A percentile compares a stretch with the other conserved stretches of the same genome.
phyloP scores from a whole-genome alignment of 306 rosid species.

The Prunus mira region DNA sequence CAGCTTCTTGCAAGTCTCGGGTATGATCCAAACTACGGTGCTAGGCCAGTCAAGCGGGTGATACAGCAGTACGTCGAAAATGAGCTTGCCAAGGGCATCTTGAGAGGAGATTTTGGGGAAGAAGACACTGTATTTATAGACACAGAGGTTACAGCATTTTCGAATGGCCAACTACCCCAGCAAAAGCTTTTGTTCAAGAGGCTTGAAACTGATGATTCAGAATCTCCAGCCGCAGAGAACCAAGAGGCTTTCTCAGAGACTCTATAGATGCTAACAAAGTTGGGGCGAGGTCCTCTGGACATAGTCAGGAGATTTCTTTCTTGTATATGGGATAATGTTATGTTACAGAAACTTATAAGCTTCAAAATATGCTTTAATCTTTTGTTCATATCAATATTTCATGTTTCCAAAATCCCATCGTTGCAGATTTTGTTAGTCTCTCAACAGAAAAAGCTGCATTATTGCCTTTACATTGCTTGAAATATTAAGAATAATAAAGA shows the following conservation, averaged over 20 bases:
- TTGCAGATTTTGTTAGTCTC: background rate
- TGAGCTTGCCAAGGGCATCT: conserved; percentile 87
- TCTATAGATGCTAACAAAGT: conserved; percentile 21
- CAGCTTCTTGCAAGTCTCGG: conserved; percentile 90
- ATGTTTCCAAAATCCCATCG: background rate
- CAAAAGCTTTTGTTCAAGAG: conserved; percentile 64
- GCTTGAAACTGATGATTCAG: conserved; percentile 41
- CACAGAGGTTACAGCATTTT: conserved; percentile 76
- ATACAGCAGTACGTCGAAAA: conserved; percentile 90
- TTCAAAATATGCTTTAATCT: background rate
- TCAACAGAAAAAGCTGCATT: no score
- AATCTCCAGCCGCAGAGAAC: conserved; percentile 32
- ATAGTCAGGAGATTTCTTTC: background rate
- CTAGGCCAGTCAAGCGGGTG: conserved; percentile 97
- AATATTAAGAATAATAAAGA: no score
- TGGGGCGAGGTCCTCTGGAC: background rate
- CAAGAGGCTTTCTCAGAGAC: conserved; percentile 46
- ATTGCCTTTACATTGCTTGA: no score
- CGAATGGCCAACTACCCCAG: conserved; percentile 83
- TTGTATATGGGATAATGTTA: background rate
- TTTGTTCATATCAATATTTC: background rate
- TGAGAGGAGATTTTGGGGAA: conserved; percentile 92
- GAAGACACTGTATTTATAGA: conserved; percentile 68
- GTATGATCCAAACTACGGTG: conserved; percentile 92
- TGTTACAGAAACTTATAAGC: background rate